Percentiles rank a stretch among this genome's conserved stretches.
Evolutionary conservation across 2,329 filamentous ascomycete genomes (phyloP).

Genomic region (Cladosporium sp.): DNA sequence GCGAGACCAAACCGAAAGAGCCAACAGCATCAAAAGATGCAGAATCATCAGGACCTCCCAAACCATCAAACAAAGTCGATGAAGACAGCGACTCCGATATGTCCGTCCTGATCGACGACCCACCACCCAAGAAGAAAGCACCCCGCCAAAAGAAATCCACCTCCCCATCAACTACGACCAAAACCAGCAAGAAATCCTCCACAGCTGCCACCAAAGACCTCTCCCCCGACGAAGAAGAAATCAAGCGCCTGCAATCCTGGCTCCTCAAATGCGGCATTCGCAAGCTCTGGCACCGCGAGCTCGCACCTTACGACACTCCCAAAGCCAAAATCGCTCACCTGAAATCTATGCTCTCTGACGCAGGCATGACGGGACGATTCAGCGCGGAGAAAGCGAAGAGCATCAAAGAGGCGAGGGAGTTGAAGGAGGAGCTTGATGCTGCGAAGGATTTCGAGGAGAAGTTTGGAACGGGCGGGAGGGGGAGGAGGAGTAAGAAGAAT

Average conservation of each 20-base stretch:
- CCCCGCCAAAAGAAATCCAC: conserved; percentile 36
- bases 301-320: conserved; percentile 68
- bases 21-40: conserved; percentile 4
- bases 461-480: conserved; percentile 59
- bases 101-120: conserved; percentile 75
- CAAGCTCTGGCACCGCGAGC: conserved; percentile 84
- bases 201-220: conserved; percentile 30
- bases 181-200: conserved; percentile 29
- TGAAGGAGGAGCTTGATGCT: conserved; percentile 76
- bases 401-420: conserved; percentile 83
- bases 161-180: conserved; percentile 39
- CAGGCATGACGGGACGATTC: conserved; percentile 85
- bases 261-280: conserved; percentile 86
- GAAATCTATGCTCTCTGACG: conserved; percentile 69
- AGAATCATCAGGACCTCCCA: conserved; percentile 12
- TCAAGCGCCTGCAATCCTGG: conserved; percentile 83
- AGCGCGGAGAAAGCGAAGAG: conserved; percentile 77
- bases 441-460: conserved; percentile 75
- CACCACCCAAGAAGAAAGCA: conserved; percentile 55
- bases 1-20: conserved; percentile 4
- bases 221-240: conserved; percentile 67
- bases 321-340: conserved; percentile 81
- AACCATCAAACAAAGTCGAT: conserved; percentile 6
- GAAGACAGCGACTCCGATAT: conserved; percentile 54
- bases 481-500: conserved; percentile 9